These are phyloP conservation scores for Coemansia furcata DNA, from an alignment of 192 early-diverging fungal genomes.

Conservation along the genomic window DNA sequence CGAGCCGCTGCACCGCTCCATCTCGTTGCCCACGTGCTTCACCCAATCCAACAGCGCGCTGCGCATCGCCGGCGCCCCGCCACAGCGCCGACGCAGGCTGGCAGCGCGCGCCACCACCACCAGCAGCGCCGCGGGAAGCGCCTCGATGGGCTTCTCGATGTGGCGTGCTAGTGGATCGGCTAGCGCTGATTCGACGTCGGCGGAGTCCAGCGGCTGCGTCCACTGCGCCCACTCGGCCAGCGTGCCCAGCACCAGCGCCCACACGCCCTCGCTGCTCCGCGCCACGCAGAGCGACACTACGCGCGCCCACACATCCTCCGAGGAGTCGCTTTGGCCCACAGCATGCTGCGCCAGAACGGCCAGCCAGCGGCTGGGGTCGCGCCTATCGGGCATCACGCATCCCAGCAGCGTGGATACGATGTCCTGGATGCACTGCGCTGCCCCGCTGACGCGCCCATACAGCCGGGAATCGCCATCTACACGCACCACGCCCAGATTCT, in stretches of 20 bases:
- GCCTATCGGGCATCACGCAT: background rate
- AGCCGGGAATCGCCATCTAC: background rate
- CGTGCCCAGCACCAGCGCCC: constrained; percentile 31
- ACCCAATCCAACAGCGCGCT: constrained; percentile 27
- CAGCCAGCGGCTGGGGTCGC: constrained; percentile 36
- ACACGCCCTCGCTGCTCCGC: constrained; percentile 6
- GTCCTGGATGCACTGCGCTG: constrained; percentile 24
- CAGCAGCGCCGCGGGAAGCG: background rate
- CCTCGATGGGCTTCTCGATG: background rate
- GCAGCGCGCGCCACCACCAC: constrained; percentile 18
- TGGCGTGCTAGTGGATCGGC: constrained; percentile 22
- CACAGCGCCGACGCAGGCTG: constrained; percentile 18
- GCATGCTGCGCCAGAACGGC: background rate
- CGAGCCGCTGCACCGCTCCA: background rate
- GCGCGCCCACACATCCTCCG: constrained; percentile 12
- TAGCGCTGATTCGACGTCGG: constrained; percentile 22
- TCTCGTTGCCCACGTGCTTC: background rate
- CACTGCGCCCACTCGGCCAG: constrained; percentile 35
- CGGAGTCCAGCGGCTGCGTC: constrained; percentile 13
- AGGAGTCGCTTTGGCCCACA: background rate
- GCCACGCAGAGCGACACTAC: background rate
- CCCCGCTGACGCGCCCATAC: constrained; percentile 12
- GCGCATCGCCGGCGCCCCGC: constrained; percentile 30
- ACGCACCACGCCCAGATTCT: constrained; percentile 9
- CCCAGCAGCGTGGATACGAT: constrained; percentile 20